Evolutionary conservation across 2,329 filamentous ascomycete species (phyloP).

Genomic region (Sporothrix curviconia): DNA sequence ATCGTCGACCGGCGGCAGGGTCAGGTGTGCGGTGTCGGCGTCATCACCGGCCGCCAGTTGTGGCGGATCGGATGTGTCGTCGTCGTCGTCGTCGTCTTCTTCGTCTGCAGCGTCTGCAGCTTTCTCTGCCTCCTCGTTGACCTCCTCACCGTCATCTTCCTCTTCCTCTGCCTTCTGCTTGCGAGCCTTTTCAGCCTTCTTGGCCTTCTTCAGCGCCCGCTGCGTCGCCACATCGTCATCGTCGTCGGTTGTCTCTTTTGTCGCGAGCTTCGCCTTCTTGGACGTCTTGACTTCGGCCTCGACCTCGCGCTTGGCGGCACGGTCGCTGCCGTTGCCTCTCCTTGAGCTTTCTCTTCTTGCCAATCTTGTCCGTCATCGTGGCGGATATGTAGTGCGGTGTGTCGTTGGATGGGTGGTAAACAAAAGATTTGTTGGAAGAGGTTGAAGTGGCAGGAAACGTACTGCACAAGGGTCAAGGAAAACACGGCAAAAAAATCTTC

Average conservation of each 20-base stretch:
- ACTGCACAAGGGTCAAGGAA: not conserved
- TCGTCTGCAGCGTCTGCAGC: not conserved
- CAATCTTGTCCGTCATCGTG: slow-evolving; percentile 22
- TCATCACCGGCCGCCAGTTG: slow-evolving; percentile 23
- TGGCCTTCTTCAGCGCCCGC: slow-evolving; percentile 15
- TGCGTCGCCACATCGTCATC: slow-evolving; percentile 10
- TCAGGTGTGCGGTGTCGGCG: slow-evolving; percentile 34
- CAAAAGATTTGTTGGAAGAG: no score
- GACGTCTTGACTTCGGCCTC: slow-evolving; percentile 15
- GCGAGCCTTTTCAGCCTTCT: slow-evolving; percentile 21
- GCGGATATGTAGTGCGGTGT: not conserved
- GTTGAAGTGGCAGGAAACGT: no score
- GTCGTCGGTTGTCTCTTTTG: slow-evolving; percentile 2
- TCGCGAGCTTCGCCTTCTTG: slow-evolving; percentile 18
- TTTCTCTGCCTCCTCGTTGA: slow-evolving; percentile 23
- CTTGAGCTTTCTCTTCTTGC: slow-evolving; percentile 33
- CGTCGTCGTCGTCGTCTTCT: slow-evolving; percentile 21
- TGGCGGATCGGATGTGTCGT: slow-evolving; percentile 24
- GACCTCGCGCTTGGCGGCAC: slow-evolving; percentile 17
- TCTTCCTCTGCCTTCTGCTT: not conserved
- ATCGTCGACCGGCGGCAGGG: slow-evolving; percentile 49
- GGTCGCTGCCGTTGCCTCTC: slow-evolving; percentile 23
- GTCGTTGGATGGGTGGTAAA: not conserved
- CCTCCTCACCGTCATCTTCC: slow-evolving; percentile 19
- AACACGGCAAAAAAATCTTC: not conserved